Percentiles rank a stretch among this genome's conserved stretches.
These are phyloP conservation scores for Bolboschoenoplectus hybrid DNA, from an alignment of 202 grass and related monocot genomes.

Conservation along the genomic window DNA sequence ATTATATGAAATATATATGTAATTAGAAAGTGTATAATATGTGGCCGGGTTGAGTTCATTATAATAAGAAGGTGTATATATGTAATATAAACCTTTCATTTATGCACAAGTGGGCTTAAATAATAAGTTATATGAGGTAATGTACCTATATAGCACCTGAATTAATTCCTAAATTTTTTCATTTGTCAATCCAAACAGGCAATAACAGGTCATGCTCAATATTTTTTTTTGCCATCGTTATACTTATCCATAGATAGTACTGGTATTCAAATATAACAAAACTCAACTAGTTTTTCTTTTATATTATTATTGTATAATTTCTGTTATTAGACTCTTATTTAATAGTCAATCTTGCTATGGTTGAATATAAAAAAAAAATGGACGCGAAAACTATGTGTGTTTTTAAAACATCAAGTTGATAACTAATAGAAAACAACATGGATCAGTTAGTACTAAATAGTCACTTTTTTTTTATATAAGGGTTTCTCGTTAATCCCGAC, in stretches of 20 bases:
- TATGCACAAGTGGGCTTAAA: not conserved
- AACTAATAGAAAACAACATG: not conserved
- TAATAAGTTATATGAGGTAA: not conserved
- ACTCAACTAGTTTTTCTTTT: not conserved
- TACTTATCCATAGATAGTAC: not conserved
- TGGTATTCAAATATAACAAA: not conserved
- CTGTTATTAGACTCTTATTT: not conserved
- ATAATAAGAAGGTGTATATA: too few species aligned
- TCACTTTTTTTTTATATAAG: not conserved
- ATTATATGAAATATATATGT: too few species aligned
- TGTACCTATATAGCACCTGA: not conserved
- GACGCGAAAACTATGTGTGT: not conserved
- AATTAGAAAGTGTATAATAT: too few species aligned
- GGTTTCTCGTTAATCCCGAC: too few species aligned
- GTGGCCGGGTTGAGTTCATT: too few species aligned
- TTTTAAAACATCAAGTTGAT: not conserved
- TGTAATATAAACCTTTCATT: not conserved
- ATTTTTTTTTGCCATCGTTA: not conserved
- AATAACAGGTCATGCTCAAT: not conserved
- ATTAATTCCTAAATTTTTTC: not conserved
- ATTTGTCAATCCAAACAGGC: conserved; percentile 2
- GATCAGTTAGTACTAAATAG: not conserved
- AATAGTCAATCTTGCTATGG: not conserved
- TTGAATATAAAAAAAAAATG: not conserved
- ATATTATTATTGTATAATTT: not conserved